Evolutionary conservation across 225 moss, liverwort and hornwort genomes (phyloP).

Genomic region (Lunularia cruciata): DNA sequence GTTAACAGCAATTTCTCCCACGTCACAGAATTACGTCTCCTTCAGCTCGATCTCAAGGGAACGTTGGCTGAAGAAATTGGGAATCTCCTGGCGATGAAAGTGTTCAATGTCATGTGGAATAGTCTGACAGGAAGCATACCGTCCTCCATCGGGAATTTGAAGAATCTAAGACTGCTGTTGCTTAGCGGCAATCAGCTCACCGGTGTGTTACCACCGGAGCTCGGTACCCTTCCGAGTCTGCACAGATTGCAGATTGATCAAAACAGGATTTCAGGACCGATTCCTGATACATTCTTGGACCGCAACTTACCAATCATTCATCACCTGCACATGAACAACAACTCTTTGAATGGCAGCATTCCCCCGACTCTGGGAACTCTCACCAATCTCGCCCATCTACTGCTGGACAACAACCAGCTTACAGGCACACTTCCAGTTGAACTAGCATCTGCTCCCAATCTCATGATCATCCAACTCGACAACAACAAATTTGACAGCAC

Average conservation of each 20-base stretch:
- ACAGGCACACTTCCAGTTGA: constrained; percentile 28
- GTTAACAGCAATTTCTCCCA: constrained; percentile 19
- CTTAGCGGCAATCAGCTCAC: constrained; percentile 66
- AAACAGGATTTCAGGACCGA: constrained; percentile 40
- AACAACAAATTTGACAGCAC: constrained; percentile 37
- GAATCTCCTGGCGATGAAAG: constrained; percentile 35
- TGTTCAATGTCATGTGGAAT: constrained; percentile 83
- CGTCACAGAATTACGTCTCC: constrained; percentile 43
- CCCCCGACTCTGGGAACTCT: constrained; percentile 56
- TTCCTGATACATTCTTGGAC: constrained; percentile 43
- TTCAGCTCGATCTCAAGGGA: constrained; percentile 34
- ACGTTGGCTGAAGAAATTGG: constrained; percentile 34
- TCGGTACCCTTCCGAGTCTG: constrained; percentile 45
- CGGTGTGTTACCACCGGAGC: constrained; percentile 54
- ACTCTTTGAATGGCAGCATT: constrained; percentile 66
- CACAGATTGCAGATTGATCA: constrained; percentile 65
- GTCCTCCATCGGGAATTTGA: constrained; percentile 49
- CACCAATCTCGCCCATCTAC: constrained; percentile 53
- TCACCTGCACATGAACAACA: constrained; percentile 85
- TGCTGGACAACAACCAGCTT: constrained; percentile 40
- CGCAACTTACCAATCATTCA: constrained; percentile 38
- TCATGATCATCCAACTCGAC: constrained; percentile 34
- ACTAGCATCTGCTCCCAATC: constrained; percentile 20
- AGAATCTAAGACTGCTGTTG: constrained; percentile 51
- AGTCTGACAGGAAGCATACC: constrained; percentile 70